Evolutionary conservation across 495 filamentous ascomycete species (phyloP).

Genomic region (Aspergillus taichungensis): DNA sequence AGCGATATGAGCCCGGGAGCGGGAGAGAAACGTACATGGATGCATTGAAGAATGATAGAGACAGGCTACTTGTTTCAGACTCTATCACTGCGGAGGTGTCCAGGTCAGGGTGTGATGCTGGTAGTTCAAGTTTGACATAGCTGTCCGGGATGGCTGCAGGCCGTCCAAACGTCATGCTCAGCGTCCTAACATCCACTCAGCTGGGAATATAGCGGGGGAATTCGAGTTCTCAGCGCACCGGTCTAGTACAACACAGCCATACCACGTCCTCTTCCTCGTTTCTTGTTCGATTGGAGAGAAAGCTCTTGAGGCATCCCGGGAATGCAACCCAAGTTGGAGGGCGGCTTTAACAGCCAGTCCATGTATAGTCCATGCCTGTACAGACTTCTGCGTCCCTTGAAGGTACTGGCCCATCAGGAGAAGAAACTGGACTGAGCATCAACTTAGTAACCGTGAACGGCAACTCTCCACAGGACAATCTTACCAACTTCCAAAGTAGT

Average conservation of each 20-base stretch:
- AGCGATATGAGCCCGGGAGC: no score
- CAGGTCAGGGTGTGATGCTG: slow-evolving; percentile 17
- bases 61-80: slow-evolving; percentile 7
- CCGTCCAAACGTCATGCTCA: slow-evolving; percentile 41
- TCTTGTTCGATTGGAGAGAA: slow-evolving; percentile 31
- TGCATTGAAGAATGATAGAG: slow-evolving; percentile 27
- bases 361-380: slow-evolving; percentile 36
- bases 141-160: slow-evolving; percentile 31
- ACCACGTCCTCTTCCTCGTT: slow-evolving; percentile 37
- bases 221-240: slow-evolving; percentile 12
- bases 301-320: slow-evolving; percentile 18
- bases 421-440: slow-evolving; percentile 25
- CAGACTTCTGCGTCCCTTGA: slow-evolving; percentile 35
- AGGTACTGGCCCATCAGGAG: slow-evolving; percentile 34
- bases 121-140: slow-evolving; percentile 31
- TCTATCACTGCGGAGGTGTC: slow-evolving; percentile 8
- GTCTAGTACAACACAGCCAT: slow-evolving; percentile 37
- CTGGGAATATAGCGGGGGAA: background rate
- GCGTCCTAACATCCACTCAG: slow-evolving; percentile 16
- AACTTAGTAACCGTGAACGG: background rate
- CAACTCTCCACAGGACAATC: background rate
- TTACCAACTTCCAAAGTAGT: slow-evolving; percentile 29
- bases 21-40: slow-evolving; percentile 21
- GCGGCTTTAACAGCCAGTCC: slow-evolving; percentile 34
- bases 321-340: slow-evolving; percentile 34